Percentiles rank a stretch among this genome's conserved stretches.
These are phyloP conservation scores for Cyclostephanos tholiformis DNA, from an alignment of 108 stramenopile genomes.

Conservation along the genomic window DNA sequence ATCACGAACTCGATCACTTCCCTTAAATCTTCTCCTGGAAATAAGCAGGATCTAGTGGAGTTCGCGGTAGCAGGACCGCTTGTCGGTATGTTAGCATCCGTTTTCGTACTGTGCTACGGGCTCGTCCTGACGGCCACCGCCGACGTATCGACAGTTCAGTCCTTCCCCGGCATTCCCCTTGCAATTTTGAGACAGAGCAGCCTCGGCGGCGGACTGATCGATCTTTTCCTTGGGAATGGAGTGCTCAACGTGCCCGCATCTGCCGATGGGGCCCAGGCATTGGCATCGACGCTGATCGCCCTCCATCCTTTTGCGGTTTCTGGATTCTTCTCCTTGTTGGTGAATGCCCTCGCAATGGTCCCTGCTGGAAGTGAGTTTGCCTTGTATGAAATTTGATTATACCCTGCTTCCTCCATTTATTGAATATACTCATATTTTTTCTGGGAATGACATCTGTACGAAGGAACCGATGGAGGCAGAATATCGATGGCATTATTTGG, in stretches of 20 bases:
- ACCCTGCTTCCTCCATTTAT: conserved; percentile 1
- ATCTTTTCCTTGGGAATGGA: conserved; percentile 65
- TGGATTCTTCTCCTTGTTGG: conserved; percentile 72
- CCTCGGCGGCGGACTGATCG: conserved; percentile 78
- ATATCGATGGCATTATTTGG: conserved; percentile 77
- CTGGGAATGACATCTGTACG: neutral
- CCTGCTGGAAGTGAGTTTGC: conserved; percentile 78
- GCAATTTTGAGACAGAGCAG: conserved; percentile 74
- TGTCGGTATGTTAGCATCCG: conserved; percentile 67
- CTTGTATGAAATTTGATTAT: neutral
- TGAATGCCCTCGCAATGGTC: conserved; percentile 73
- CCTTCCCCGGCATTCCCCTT: conserved; percentile 72
- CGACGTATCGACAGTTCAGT: conserved; percentile 54
- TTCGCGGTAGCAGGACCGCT: conserved; percentile 78
- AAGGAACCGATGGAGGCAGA: conserved; percentile 81
- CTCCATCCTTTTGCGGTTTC: conserved; percentile 84
- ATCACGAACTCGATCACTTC: conserved; percentile 72
- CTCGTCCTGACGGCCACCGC: conserved; percentile 55
- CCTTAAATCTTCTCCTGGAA: conserved; percentile 70
- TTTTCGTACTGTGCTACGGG: conserved; percentile 59
- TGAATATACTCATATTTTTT: conserved; percentile 6
- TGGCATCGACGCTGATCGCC: conserved; percentile 66
- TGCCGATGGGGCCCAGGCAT: conserved; percentile 53
- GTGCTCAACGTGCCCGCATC: conserved; percentile 71
- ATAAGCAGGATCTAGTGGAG: conserved; percentile 76